Conservation (phyloP, 768 basidiomycete genomes). For the Leucosporidium creatinivorum region DNA sequence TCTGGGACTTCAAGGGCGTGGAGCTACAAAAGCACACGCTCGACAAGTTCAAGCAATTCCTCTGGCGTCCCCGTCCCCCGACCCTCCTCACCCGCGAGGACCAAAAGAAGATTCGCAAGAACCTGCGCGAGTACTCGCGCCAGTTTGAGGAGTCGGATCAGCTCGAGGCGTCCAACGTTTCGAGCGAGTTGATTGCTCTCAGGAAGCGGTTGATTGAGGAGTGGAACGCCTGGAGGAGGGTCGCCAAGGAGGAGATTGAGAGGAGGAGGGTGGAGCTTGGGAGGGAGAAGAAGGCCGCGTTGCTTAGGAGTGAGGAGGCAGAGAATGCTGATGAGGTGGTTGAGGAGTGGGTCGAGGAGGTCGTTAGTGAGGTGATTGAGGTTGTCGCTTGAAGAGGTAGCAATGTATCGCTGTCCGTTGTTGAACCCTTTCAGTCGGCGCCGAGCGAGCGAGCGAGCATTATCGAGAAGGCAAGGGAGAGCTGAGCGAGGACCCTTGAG, state of each 20-base stretch:
- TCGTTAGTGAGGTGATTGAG: slow-evolving; percentile 39
- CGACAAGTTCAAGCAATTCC: slow-evolving; percentile 96
- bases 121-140: slow-evolving; percentile 82
- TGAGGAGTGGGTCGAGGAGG: slow-evolving; percentile 55
- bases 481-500: too few species aligned
- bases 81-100: slow-evolving; percentile 79
- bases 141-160: slow-evolving; percentile 95
- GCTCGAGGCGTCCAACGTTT: slow-evolving; percentile 86
- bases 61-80: slow-evolving; percentile 94
- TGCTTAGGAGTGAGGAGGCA: slow-evolving; percentile 56
- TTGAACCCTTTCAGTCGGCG: not conserved
- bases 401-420: not conserved
- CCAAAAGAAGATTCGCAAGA: slow-evolving; percentile 75
- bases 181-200: slow-evolving; percentile 82
- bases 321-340: slow-evolving; percentile 80
- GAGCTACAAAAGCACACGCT: slow-evolving; percentile 69
- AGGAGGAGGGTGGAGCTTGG: slow-evolving; percentile 50
- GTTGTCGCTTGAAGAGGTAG: slow-evolving; percentile 20
- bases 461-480: too few species aligned
- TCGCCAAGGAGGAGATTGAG: slow-evolving; percentile 59
- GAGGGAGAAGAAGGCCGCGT: slow-evolving; percentile 7
- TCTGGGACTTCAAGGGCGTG: slow-evolving; percentile 99
- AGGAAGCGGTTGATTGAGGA: slow-evolving; percentile 90
- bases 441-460: not conserved
- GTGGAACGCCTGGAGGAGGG: slow-evolving; percentile 93